A percentile compares a stretch with the other conserved stretches of the same genome.
Conservation (phyloP, 495 filamentous ascomycete genomes). For the Penicillium herquei region DNA sequence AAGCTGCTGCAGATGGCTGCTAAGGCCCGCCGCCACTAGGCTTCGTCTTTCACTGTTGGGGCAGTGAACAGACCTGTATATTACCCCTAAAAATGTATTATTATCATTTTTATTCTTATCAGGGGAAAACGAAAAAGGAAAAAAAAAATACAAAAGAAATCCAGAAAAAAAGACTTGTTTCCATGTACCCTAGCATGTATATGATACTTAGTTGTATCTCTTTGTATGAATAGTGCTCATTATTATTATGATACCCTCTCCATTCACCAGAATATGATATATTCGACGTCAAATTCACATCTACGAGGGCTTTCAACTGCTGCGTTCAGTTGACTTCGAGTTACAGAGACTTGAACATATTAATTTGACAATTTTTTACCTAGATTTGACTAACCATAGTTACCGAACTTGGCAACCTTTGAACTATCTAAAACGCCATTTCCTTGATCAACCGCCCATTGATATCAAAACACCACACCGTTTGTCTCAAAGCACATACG, state of each 20-base stretch:
- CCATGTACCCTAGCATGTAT: conserved; percentile 14
- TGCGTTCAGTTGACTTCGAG: no score
- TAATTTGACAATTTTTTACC: no score
- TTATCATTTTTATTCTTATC: conserved; percentile 1
- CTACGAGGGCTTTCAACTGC: no score
- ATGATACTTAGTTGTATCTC: background rate
- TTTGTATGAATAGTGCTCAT: background rate
- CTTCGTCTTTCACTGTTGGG: conserved; percentile 22
- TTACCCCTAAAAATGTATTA: background rate
- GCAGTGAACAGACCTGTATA: conserved; percentile 28
- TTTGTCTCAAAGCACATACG: no score
- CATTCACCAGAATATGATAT: conserved; percentile 13
- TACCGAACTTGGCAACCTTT: no score
- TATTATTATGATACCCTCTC: conserved; percentile 25
- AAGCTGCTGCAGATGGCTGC: conserved; percentile 47
- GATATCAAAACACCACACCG: no score
- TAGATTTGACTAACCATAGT: no score
- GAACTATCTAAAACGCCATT: no score
- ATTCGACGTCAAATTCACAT: no score
- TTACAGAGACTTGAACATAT: no score
- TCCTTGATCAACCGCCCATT: no score
- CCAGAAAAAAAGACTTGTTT: background rate
- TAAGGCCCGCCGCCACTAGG: conserved; percentile 34
- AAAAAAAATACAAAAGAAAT: no score
- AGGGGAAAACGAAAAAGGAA: background rate